phyloP scores from a whole-genome alignment of 179 eudicot genomes.

The Beta corolliflora region DNA sequence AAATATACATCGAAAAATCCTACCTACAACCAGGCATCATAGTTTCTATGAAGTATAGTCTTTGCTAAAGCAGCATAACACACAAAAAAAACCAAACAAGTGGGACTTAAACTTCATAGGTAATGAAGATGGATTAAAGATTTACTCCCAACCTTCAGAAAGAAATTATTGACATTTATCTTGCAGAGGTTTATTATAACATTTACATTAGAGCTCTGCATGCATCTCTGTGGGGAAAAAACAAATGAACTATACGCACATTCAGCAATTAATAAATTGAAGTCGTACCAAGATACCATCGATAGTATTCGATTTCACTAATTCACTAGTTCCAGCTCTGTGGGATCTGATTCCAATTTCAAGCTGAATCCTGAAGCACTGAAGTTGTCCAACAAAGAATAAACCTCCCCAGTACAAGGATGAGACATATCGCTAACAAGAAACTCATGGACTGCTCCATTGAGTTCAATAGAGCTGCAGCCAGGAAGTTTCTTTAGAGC shows the following conservation, averaged over 20 bases:
- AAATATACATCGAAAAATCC: no score
- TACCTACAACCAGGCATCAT: background rate
- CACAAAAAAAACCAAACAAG: background rate
- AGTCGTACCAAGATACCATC: background rate
- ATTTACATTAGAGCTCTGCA: constrained; percentile 10
- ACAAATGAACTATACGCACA: constrained; percentile 2
- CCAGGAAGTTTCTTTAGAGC: constrained; percentile 65
- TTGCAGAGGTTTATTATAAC: background rate
- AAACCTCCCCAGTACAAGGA: constrained; percentile 47
- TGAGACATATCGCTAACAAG: constrained; percentile 52
- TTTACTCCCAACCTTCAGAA: background rate
- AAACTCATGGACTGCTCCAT: constrained; percentile 64
- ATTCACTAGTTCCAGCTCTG: constrained; percentile 23
- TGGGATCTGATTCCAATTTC: constrained; percentile 14
- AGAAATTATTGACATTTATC: background rate
- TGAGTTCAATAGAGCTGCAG: constrained; percentile 69
- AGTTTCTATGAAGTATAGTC: background rate
- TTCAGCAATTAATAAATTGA: background rate
- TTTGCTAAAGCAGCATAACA: background rate
- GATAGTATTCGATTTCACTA: background rate
- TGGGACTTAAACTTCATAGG: background rate
- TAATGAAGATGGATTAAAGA: background rate
- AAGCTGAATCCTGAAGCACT: constrained; percentile 28
- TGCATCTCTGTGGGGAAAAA: background rate
- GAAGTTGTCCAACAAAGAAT: constrained; percentile 39